These are phyloP conservation scores for Pythium diclinum DNA, from an alignment of 352 stramenopile genomes.

Conservation along the genomic window DNA sequence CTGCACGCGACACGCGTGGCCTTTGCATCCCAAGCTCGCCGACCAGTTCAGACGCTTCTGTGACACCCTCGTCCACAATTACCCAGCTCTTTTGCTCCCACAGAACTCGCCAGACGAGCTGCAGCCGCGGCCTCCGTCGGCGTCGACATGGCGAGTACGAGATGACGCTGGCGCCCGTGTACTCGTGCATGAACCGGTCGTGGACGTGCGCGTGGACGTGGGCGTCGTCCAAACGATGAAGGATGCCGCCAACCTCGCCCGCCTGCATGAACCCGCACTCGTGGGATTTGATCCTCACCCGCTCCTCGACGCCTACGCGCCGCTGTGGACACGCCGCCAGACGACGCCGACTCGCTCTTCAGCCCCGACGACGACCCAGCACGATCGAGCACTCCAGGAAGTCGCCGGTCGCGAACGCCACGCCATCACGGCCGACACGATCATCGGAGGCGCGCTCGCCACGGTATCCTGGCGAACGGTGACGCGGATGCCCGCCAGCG, in stretches of 20 bases:
- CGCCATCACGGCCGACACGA: not conserved
- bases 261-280: not conserved
- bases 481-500: not conserved
- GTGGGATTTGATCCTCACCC: not conserved
- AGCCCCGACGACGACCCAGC: too few species aligned
- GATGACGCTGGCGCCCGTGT: not conserved
- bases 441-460: not conserved
- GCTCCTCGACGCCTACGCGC: not conserved
- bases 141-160: not conserved
- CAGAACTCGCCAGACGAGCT: not conserved
- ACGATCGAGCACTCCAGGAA: not conserved
- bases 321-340: not conserved
- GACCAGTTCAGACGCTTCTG: not conserved
- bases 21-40: not conserved
- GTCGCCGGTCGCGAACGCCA: not conserved
- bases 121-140: slow-evolving; percentile 1
- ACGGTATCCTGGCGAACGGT: not conserved
- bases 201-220: not conserved
- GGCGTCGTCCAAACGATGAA: not conserved
- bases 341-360: not conserved
- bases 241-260: not conserved
- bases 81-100: not conserved
- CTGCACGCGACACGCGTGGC: not conserved
- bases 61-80: slow-evolving; percentile 1
- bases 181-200: not conserved